These are phyloP conservation scores for Aurifilum marmelostoma DNA, from an alignment of 2,329 filamentous ascomycete genomes.

Conservation along the genomic window DNA sequence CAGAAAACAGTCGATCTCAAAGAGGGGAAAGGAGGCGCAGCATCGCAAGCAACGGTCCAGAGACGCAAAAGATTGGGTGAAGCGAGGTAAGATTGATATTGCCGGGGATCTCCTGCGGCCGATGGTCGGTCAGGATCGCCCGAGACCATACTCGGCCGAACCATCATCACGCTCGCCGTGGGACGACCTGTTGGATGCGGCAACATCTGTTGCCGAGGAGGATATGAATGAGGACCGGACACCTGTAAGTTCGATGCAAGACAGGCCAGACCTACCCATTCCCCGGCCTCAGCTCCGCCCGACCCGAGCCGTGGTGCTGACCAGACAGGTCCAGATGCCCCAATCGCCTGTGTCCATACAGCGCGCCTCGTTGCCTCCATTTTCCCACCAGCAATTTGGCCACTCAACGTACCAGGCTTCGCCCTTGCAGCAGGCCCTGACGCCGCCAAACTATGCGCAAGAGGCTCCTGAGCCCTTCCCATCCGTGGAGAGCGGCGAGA, in stretches of 20 bases:
- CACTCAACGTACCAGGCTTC: conserved; percentile 81
- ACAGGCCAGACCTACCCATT: conserved; percentile 14
- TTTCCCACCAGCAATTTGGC: conserved; percentile 48
- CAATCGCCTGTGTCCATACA: conserved; percentile 68
- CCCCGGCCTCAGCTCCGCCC: neutral
- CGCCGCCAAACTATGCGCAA: conserved; percentile 73
- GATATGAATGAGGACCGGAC: conserved; percentile 89
- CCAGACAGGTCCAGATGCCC: conserved; percentile 57
- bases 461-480: conserved; percentile 80
- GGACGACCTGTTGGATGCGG: conserved; percentile 95
- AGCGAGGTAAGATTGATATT: conserved; percentile 58
- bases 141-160: conserved; percentile 83
- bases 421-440: conserved; percentile 86
- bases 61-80: conserved; percentile 68
- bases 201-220: conserved; percentile 80
- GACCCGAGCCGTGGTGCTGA: conserved; percentile 37
- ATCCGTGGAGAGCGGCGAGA: conserved; percentile 79
- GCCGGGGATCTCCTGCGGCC: conserved; percentile 62
- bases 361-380: conserved; percentile 64
- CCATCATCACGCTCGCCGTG: conserved; percentile 81
- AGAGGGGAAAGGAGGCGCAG: conserved; percentile 73
- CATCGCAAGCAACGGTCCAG: conserved; percentile 80
- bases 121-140: conserved; percentile 64
- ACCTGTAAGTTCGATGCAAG: conserved; percentile 73
- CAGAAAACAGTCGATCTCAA: conserved; percentile 84